Conservation (phyloP, 2,329 filamentous ascomycete species). For the Colletotrichum sp. region DNA sequence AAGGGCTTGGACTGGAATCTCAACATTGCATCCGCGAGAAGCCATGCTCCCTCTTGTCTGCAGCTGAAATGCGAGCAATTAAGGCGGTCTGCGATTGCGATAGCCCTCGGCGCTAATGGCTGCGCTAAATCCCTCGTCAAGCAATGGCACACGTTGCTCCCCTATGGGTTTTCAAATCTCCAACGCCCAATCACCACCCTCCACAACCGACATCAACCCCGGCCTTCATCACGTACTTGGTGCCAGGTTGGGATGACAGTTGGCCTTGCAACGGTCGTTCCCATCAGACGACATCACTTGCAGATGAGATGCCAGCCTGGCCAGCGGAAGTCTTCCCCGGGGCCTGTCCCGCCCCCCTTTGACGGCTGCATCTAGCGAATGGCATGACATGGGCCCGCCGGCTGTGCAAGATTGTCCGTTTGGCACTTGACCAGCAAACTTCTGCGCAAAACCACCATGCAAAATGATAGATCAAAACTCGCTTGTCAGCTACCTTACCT, state of each 20-base stretch:
- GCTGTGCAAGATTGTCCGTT: not conserved
- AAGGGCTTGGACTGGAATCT: not conserved
- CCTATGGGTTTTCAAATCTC: not conserved
- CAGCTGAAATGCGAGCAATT: not conserved
- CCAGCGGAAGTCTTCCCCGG: constrained; percentile 19
- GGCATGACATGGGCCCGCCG: not conserved
- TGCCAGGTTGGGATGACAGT: not conserved
- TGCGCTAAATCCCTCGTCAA: constrained; percentile 9
- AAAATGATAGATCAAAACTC: constrained; percentile 19
- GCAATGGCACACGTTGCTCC: constrained; percentile 6
- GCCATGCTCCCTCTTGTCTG: not conserved
- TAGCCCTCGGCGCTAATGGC: constrained; percentile 1
- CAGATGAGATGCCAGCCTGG: constrained; percentile 7
- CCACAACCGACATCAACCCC: not conserved
- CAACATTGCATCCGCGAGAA: constrained; percentile 9
- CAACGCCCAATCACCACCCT: constrained; percentile 1
- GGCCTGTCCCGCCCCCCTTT: constrained; percentile 2
- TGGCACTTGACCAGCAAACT: not conserved
- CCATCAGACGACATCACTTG: constrained; percentile 13
- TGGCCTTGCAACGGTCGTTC: constrained; percentile 9
- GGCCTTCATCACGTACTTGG: not conserved
- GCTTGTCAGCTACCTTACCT: constrained; percentile 9
- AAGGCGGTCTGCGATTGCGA: not conserved
- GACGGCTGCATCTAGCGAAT: not conserved
- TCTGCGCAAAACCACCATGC: not conserved